Evolutionary conservation across 2,329 filamentous ascomycete genomes (phyloP), one percentile per base, ranked within the genome.

Genomic region (Colletotrichum phormii): DNA sequence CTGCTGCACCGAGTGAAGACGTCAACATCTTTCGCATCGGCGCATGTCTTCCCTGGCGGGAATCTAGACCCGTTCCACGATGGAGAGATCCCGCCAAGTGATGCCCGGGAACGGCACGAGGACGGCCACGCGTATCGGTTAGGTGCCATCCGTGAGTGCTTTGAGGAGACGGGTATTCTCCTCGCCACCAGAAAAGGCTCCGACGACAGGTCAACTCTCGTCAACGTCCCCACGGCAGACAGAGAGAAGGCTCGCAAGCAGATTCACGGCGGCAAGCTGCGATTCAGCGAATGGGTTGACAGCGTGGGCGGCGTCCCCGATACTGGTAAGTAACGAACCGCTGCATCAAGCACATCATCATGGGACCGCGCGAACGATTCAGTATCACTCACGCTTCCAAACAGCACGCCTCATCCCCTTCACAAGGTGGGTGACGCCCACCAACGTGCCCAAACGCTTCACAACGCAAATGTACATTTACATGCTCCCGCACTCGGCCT

Each of bases 391-490:
- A 46, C 46, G 18, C 49, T 37, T 3, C 53, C 63, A 31, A 11
- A 15, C 66, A 90, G 92, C 92, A 1, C 86, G 87, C 49, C 84
- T 98, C 3, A 85, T 94, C 8, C 95, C 95, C 0, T 98, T 97
- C 79, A 98, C 95, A 0, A 90, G 94, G 66, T 98, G 97, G 97
- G 88, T 98, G 68, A 98, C 97, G 2, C 96, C 96, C 0, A 82
- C 86, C 0, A 90, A 89, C 74, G 85, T 92, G 1, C 89, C 91
- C 0, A 94, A 92, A 77, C 89, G 97, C 58, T 99, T 97, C 84
- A 94, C 94, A 0, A 98, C 96, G 0, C 95, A 98, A 80, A 98
- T 98, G 96, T 99, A 98, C 83, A 82, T 98, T 12, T 98, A 98
- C 82, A 92, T 97, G 82, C 87, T 98, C 3, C 95, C 95, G 0